Conservation (phyloP, 1,139 yeast genomes). For the Sugiyamaella pinicola region DNA sequence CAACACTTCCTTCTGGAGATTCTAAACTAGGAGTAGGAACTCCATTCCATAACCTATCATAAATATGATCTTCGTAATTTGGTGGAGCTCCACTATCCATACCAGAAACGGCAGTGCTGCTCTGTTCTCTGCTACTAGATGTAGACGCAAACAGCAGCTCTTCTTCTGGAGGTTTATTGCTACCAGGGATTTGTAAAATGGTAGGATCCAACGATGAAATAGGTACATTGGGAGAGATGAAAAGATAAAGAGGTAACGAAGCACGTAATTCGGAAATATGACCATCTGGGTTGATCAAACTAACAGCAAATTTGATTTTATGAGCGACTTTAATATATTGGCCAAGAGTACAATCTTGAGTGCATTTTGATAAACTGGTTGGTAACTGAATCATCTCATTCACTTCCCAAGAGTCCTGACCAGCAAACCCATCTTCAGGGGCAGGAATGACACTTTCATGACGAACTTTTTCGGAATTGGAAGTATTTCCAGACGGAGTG, state of each 20-base stretch:
- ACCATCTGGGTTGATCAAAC: constrained; percentile 69
- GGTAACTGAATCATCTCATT: constrained; percentile 65
- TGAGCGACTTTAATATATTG: constrained; percentile 66
- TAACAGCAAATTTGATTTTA: constrained; percentile 65
- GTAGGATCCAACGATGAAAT: constrained; percentile 51
- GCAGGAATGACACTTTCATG: constrained; percentile 49
- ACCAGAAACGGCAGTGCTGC: constrained; percentile 19
- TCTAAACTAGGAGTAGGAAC: constrained; percentile 56
- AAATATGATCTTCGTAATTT: constrained; percentile 78
- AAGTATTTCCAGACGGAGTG: constrained; percentile 52
- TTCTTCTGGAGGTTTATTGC: constrained; percentile 21
- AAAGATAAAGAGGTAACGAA: constrained; percentile 66
- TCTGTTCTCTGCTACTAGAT: constrained; percentile 11
- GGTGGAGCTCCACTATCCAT: constrained; percentile 67
- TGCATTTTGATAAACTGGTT: constrained; percentile 66
- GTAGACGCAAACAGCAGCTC: constrained; percentile 31
- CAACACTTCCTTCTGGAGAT: constrained; percentile 58
- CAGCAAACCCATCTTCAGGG: constrained; percentile 44
- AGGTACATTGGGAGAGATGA: constrained; percentile 81
- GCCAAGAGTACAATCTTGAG: constrained; percentile 77
- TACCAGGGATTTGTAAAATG: constrained; percentile 25
- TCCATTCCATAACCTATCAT: constrained; percentile 82
- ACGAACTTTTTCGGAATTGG: constrained; percentile 56
- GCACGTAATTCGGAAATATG: constrained; percentile 79
- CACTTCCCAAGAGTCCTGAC: constrained; percentile 77